Evolutionary conservation across 768 basidiomycete species (phyloP), one percentile per base, ranked within the genome.

Genomic region (Rubroboletus pulcherrimus): DNA sequence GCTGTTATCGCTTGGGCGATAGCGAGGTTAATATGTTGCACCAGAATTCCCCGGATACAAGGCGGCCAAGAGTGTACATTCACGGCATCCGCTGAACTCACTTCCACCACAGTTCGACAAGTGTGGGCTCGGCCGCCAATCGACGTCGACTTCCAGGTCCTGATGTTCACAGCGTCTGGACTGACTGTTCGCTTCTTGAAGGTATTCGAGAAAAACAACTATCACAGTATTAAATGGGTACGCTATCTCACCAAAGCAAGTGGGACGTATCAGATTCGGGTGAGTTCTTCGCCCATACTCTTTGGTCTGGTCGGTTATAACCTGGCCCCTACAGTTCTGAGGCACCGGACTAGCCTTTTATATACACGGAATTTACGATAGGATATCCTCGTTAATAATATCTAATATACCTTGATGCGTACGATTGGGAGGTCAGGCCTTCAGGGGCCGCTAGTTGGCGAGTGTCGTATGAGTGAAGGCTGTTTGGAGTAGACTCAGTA

Each of bases 121-220:
- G 87, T 96, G 5, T 99, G 97, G 97, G 94, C 95, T 3, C 79
- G 97, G 52, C 97, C 97, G 17, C 97, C 97, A 7, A 98, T 99
- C 66, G 92, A 96, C 62, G 87, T 98, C 59, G 97, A 99, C 71
- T 99, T 99, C 75, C 93, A 95, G 75, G 97, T 99, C 54, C 79
- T 99, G 63, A 99, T 99, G 97, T 93, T 98, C 73, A 98, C 97
- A 0, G 81, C 97, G 11, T 98, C 96, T 11, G 97, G 97, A 2
- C 71, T 99, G 65, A 89, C 96, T 49, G 97, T 99, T 41, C 83
- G 96, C 51, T 99, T 98, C 81, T 74, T 99, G 67, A 98, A 98
- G 71, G 96, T 99, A 17, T 98, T 98, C 63, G 97, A 98, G 78
- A 97, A 93, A 80, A 84, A 81, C 69, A 91, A 85, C 60, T 98